Conservation (phyloP, 257 asterid genomes). For the Dorcoceras hygrometricum region DNA sequence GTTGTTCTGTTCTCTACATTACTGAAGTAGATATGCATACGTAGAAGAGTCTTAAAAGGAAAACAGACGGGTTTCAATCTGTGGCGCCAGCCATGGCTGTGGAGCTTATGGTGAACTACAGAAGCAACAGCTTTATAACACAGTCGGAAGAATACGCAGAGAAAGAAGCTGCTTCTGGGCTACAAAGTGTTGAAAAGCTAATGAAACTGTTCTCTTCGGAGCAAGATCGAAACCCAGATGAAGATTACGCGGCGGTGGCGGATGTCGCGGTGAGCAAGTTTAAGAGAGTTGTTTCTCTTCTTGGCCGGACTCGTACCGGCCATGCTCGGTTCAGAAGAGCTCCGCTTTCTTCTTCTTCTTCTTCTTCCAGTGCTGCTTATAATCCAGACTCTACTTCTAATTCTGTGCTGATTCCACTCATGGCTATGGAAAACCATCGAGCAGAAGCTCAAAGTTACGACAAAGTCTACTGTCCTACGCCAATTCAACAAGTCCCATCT, state of each 20-base stretch:
- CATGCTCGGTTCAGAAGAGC: constrained; percentile 92
- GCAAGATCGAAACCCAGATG: background rate
- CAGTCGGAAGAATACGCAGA: constrained; percentile 46
- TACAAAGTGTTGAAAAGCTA: constrained; percentile 67
- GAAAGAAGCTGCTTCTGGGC: constrained; percentile 65
- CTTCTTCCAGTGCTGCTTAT: constrained; percentile 7
- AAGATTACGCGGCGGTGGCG: constrained; percentile 54
- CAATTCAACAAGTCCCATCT: constrained; percentile 73
- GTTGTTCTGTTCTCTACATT: constrained; percentile 1
- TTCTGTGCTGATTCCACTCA: constrained; percentile 18
- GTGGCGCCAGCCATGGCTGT: constrained; percentile 62
- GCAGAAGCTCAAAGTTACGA: constrained; percentile 16
- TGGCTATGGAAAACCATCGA: constrained; percentile 16
- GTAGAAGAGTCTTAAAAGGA: background rate
- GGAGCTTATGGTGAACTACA: constrained; percentile 65
- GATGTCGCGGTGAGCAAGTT: constrained; percentile 64
- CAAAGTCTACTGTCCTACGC: constrained; percentile 74
- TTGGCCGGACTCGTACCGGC: constrained; percentile 69
- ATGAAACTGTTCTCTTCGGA: constrained; percentile 47
- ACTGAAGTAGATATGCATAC: background rate
- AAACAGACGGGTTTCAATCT: background rate
- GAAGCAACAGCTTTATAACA: constrained; percentile 32
- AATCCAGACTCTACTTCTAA: constrained; percentile 23
- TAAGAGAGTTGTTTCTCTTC: constrained; percentile 54
- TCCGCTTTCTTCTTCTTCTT: constrained; percentile 36